Conservation (phyloP, 148 eudicot genomes). For the Amaranthus cruentus region DNA sequence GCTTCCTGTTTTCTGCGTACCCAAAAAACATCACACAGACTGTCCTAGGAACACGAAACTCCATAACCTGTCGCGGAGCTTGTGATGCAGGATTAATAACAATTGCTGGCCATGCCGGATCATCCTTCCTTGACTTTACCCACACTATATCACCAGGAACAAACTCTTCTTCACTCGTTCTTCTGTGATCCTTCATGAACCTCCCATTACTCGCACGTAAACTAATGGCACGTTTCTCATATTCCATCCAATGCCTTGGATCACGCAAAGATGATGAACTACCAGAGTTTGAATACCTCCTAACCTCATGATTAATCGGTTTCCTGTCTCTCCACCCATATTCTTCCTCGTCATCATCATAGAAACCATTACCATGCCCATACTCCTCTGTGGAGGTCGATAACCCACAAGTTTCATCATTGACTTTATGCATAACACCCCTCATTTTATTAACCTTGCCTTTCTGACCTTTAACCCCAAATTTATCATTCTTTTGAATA, state of each 20-base stretch:
- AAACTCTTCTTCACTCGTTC: slow-evolving; percentile 37
- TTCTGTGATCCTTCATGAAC: slow-evolving; percentile 23
- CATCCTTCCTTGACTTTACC: slow-evolving; percentile 67
- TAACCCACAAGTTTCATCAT: slow-evolving; percentile 22
- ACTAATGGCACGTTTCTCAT: slow-evolving; percentile 29
- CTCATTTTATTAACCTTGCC: slow-evolving; percentile 22
- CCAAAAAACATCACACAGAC: slow-evolving; percentile 96
- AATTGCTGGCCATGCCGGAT: slow-evolving; percentile 97
- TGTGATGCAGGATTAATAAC: slow-evolving; percentile 72
- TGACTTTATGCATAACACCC: slow-evolving; percentile 31
- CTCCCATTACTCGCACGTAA: slow-evolving; percentile 28
- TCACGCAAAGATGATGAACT: slow-evolving; percentile 34
- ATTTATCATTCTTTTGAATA: slow-evolving; percentile 33
- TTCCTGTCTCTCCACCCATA: slow-evolving; percentile 21
- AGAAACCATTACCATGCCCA: slow-evolving; percentile 25
- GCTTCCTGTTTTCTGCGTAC: slow-evolving; percentile 73
- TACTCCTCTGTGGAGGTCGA: slow-evolving; percentile 26
- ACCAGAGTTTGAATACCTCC: slow-evolving; percentile 35
- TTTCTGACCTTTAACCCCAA: slow-evolving; percentile 20
- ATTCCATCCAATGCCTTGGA: slow-evolving; percentile 29
- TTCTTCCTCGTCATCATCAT: slow-evolving; percentile 22
- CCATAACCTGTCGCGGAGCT: slow-evolving; percentile 71
- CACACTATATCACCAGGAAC: slow-evolving; percentile 82
- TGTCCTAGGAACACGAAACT: slow-evolving; percentile 50
- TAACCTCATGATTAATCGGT: slow-evolving; percentile 14